Evolutionary conservation across 2,329 filamentous ascomycete species (phyloP).

Genomic region (Aspergillus fructus): DNA sequence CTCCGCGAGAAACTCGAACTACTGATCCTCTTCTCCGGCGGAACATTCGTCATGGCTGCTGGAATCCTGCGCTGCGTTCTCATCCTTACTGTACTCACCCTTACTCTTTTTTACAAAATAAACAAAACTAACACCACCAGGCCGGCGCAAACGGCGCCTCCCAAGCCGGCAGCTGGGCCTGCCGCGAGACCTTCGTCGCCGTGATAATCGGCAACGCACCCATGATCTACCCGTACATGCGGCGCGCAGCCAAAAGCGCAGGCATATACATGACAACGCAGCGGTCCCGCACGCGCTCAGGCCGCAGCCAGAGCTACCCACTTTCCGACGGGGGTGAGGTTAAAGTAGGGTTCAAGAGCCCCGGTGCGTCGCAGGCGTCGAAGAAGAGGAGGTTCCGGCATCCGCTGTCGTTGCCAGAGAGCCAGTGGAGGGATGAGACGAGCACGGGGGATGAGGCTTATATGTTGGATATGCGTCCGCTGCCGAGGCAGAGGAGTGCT

Average conservation of each 20-base stretch:
- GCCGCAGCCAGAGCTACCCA: conserved; percentile 21
- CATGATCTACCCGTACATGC: conserved; percentile 42
- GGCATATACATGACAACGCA: conserved; percentile 25
- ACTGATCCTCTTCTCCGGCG: conserved; percentile 56
- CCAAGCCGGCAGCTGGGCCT: conserved; percentile 46
- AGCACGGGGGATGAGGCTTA: background rate
- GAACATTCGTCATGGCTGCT: conserved; percentile 55
- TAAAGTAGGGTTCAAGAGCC: background rate
- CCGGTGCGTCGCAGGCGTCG: conserved; percentile 10
- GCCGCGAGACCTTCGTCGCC: conserved; percentile 47
- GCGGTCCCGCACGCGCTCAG: background rate
- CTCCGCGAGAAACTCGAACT: conserved; percentile 54
- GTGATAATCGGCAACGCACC: conserved; percentile 45
- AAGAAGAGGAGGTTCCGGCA: conserved; percentile 28
- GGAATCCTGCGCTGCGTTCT: conserved; percentile 56
- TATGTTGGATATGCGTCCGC: background rate
- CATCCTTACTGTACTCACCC: conserved; percentile 42
- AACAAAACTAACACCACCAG: background rate
- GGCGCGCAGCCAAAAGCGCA: conserved; percentile 25
- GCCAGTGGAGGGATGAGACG: conserved; percentile 32
- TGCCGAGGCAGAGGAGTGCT: background rate
- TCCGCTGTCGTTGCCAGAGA: conserved; percentile 32
- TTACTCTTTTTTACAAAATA: background rate
- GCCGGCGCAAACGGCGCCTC: conserved; percentile 39
- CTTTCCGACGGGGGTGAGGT: conserved; percentile 21